Base-by-base conservation (phyloP, 208 protist genomes). In the Trypanosoma cruzi region DNA sequence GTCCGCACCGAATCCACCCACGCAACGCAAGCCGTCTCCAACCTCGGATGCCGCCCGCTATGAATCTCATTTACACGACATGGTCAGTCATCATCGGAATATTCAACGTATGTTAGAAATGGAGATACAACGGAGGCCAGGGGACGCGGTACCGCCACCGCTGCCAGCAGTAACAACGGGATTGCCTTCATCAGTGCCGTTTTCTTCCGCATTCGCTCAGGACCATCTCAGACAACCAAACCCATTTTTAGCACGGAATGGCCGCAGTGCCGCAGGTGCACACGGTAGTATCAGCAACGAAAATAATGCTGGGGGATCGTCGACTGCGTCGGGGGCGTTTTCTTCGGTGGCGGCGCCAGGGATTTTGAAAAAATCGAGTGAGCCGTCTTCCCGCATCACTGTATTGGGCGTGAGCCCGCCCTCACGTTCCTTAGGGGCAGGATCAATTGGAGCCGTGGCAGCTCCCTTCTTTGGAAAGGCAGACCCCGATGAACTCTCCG, bases 401-500 rank as follows among this genome's bases (percentile, higher is more conserved):
- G 22, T 62, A 8, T 16, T 69, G n/a, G 64, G 53, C 2, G 54
- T 62, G 14, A 67, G 54, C 48, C 24, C 31, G 7, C 50, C 44
- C 5, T 2, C 0, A 18, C 13, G 18, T 1, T 6, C 6, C 6
- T 0, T 13, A 11, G 34, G 22, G 20, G 10, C n/a, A 29, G n/a
- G 36, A 49, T 3, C 0, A 57, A 32, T 8, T 10, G n/a, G 22
- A 24, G 56, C 42, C 1, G 42, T 53, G 55, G 40, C 20, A 42
- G 22, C 44, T 40, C 53, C 53, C 8, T 20, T 11, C 28, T 26
- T 11, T 57, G 22, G 28, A 8, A 31, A 31, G 26, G 16, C 10
- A 8, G 60, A 64, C 49, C 64, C 34, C 4, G 79, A 78, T 28
- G 79, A 85, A 18, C 74, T 85, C 29, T 85, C 79, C 16, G 71